Percentiles rank a stretch among this genome's conserved stretches.
Evolutionary conservation across 495 filamentous ascomycete genomes (phyloP).

Genomic region (Aspergillus sparsus): DNA sequence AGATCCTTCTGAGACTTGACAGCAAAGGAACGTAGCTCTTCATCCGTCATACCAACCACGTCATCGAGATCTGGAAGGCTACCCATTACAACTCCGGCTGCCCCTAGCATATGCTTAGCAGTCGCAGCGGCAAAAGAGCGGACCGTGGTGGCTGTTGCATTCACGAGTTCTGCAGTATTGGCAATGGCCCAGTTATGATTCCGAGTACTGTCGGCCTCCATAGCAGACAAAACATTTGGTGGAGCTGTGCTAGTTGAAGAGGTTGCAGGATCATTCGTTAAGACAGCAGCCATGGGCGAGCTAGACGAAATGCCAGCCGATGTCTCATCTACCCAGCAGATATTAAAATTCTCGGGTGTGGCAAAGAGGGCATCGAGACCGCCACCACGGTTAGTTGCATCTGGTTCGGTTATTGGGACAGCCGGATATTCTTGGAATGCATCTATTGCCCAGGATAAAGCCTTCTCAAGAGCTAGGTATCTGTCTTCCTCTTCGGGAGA

Average conservation of each 20-base stretch:
- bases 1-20: conserved; percentile 44
- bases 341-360: conserved; percentile 45
- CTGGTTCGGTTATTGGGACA: conserved; percentile 35
- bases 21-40: conserved; percentile 42
- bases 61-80: conserved; percentile 42
- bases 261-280: conserved; percentile 20
- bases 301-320: conserved; percentile 27
- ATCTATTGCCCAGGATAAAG: conserved; percentile 41
- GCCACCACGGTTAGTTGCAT: conserved; percentile 43
- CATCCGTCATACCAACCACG: conserved; percentile 44
- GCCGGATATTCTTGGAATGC: conserved; percentile 35
- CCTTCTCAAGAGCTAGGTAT: conserved; percentile 72
- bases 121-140: conserved; percentile 45
- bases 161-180: conserved; percentile 46
- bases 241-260: conserved; percentile 25
- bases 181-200: conserved; percentile 48
- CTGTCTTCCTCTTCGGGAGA: conserved; percentile 73
- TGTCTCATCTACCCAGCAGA: conserved; percentile 45
- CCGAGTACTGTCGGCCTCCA: conserved; percentile 47
- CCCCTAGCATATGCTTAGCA: conserved; percentile 46
- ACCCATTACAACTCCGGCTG: conserved; percentile 34
- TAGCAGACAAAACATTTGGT: conserved; percentile 46
- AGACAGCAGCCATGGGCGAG: conserved; percentile 30
- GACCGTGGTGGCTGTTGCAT: conserved; percentile 46
- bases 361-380: conserved; percentile 48